Evolutionary conservation across 2,329 filamentous ascomycete species (phyloP).

Genomic region (Penicillium janthinellum): DNA sequence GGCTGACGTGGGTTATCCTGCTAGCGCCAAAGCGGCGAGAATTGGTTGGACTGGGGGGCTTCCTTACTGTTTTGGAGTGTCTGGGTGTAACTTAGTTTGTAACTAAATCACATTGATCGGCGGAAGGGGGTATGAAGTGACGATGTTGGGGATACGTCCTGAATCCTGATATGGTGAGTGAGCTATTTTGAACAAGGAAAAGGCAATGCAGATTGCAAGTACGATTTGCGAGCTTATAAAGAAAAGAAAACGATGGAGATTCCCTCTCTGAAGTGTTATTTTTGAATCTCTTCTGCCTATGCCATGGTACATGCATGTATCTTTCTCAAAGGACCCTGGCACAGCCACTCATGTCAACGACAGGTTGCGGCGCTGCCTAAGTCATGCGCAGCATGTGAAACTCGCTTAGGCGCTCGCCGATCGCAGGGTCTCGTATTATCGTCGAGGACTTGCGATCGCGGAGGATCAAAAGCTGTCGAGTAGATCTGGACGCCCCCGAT

Average conservation of each 20-base stretch:
- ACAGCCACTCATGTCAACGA: neutral
- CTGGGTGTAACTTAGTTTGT: neutral
- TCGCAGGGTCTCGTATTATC: neutral
- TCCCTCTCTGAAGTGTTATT: neutral
- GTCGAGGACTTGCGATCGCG: neutral
- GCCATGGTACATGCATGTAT: neutral
- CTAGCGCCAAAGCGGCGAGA: neutral
- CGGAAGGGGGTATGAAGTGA: neutral
- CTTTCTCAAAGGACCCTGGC: neutral
- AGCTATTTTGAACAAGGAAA: neutral
- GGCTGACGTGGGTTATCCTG: conserved; percentile 9
- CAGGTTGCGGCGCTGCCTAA: conserved; percentile 1
- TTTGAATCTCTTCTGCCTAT: conserved; percentile 1
- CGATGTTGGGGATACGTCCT: neutral
- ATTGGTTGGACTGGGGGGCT: neutral
- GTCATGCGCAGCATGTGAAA: neutral
- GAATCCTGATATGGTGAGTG: neutral
- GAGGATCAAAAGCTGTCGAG: neutral
- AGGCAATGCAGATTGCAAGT: neutral
- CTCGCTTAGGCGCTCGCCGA: conserved; percentile 1
- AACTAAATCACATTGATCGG: neutral
- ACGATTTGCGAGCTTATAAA: neutral
- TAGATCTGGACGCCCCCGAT: neutral
- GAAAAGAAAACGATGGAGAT: neutral
- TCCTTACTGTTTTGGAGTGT: neutral